These are phyloP conservation scores for Leishmania martiniquensis DNA, from an alignment of 208 protist genomes.

Conservation along the genomic window DNA sequence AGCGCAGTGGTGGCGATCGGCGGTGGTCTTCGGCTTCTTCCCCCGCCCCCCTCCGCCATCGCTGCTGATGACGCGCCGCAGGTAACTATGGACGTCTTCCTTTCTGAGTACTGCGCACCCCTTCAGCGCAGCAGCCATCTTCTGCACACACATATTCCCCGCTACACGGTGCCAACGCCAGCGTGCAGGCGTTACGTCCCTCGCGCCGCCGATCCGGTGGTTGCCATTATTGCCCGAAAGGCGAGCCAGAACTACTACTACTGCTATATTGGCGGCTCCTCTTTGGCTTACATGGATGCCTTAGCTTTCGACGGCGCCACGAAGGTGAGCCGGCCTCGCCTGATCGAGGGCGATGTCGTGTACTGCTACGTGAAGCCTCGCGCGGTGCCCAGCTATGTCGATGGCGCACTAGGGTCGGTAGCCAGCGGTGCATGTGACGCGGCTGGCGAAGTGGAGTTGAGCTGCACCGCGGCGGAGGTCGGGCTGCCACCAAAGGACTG, in stretches of 20 bases:
- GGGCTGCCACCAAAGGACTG: conserved; percentile 80
- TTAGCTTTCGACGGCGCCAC: conserved; percentile 87
- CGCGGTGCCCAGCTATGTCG: conserved; percentile 24
- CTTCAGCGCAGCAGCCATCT: conserved; percentile 33
- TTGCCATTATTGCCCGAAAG: conserved; percentile 65
- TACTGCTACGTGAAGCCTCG: conserved; percentile 75
- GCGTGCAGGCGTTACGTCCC: conserved; percentile 64
- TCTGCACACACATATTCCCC: conserved; percentile 27
- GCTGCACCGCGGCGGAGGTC: conserved; percentile 74
- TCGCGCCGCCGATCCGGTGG: conserved; percentile 62
- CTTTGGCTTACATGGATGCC: conserved; percentile 65
- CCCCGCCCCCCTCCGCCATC: conserved; percentile 5
- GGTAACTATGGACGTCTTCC: conserved; percentile 35
- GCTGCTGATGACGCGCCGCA: not conserved
- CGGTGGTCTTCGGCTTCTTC: conserved; percentile 54
- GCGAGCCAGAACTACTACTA: conserved; percentile 61
- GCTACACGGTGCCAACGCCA: conserved; percentile 59
- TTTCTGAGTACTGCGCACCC: conserved; percentile 67
- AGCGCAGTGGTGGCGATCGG: conserved; percentile 64
- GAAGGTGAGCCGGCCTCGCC: conserved; percentile 72
- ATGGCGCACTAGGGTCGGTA: not conserved
- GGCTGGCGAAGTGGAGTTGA: conserved; percentile 61
- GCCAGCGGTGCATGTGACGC: conserved; percentile 4
- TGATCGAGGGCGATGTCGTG: conserved; percentile 75
- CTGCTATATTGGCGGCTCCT: conserved; percentile 58